Percentiles rank a stretch among this genome's conserved stretches.
phyloP scores from a whole-genome alignment of 2,329 filamentous ascomycete genomes.

The Ascochyta clinopodiicola region DNA sequence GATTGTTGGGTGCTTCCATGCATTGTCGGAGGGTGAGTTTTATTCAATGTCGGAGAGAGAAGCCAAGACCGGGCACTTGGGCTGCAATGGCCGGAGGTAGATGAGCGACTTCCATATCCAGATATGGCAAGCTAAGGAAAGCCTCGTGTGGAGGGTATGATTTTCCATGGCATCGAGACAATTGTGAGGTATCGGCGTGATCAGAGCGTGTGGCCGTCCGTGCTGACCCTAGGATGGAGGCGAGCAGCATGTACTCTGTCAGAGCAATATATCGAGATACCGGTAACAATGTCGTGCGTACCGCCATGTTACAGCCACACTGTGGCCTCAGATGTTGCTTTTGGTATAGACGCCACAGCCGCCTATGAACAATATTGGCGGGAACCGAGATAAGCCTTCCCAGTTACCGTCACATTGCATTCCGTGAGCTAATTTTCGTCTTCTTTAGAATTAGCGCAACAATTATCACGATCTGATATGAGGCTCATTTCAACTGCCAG shows the following conservation, averaged over 20 bases:
- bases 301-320: constrained; percentile 17
- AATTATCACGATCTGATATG: background rate
- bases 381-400: background rate
- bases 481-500: constrained; percentile 2
- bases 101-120: constrained; percentile 25
- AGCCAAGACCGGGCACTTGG: constrained; percentile 34
- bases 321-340: constrained; percentile 6
- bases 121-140: constrained; percentile 29
- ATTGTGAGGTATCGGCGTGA: constrained; percentile 23
- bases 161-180: constrained; percentile 17
- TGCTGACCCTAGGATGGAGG: constrained; percentile 26
- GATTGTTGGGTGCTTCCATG: constrained; percentile 25
- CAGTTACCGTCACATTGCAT: background rate
- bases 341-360: constrained; percentile 7
- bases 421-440: background rate
- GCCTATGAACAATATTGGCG: background rate
- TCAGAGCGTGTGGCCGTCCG: constrained; percentile 34
- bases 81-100: constrained; percentile 18
- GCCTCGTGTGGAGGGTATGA: constrained; percentile 21
- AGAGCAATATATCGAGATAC: constrained; percentile 25
- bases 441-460: background rate
- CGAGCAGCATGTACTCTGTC: constrained; percentile 24
- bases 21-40: constrained; percentile 31
- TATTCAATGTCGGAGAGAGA: constrained; percentile 27
- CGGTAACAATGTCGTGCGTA: constrained; percentile 11